phyloP scores from a whole-genome alignment of 108 stramenopile species.

The Aurantiochytrium sp. region DNA sequence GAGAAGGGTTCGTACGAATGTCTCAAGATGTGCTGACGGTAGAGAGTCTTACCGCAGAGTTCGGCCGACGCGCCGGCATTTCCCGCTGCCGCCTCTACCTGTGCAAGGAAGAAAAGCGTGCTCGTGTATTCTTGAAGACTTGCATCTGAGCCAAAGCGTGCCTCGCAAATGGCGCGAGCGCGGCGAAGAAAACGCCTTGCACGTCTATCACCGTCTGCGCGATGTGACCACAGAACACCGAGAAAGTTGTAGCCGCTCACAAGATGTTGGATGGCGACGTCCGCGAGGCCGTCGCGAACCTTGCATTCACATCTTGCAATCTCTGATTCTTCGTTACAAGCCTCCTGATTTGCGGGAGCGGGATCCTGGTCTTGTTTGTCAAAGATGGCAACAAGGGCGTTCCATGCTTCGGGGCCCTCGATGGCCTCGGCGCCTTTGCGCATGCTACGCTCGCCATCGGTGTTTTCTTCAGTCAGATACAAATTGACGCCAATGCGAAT shows the following conservation, averaged over 20 bases:
- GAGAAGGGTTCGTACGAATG: background rate
- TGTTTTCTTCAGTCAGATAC: constrained; percentile 1
- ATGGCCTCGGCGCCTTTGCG: background rate
- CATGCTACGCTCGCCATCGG: background rate
- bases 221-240: background rate
- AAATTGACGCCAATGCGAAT: background rate
- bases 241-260: background rate
- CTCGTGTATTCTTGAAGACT: background rate
- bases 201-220: background rate
- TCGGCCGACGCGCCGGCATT: background rate
- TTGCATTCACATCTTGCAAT: background rate
- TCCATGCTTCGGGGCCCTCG: background rate
- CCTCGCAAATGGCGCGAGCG: background rate
- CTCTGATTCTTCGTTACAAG: no score
- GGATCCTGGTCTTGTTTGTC: background rate
- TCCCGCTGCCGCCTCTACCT: background rate
- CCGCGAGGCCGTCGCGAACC: background rate
- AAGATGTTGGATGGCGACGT: background rate
- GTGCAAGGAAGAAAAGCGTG: constrained; percentile 11
- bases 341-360: background rate
- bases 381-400: background rate
- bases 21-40: background rate
- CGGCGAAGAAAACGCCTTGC: background rate
- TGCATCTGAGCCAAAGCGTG: background rate
- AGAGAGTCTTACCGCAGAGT: background rate